Evolutionary conservation across 148 eudicot species (phyloP).

Genomic region (Rheum nobile): DNA sequence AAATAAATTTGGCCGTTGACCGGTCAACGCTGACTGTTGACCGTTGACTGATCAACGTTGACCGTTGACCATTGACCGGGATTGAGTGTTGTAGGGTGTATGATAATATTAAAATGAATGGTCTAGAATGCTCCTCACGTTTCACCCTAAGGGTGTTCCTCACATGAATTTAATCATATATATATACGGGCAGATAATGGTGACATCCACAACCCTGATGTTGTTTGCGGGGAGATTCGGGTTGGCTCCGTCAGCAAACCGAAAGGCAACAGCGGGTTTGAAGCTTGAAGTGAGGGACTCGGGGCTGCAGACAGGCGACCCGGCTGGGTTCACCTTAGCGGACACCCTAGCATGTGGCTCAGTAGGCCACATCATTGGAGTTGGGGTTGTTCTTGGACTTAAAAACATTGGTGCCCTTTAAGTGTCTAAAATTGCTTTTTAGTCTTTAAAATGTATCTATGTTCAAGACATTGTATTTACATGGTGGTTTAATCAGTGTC

Average conservation of each 20-base stretch:
- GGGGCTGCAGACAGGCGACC: constrained; percentile 93
- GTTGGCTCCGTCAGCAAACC: constrained; percentile 92
- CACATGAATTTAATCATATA: too few species aligned
- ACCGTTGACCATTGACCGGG: too few species aligned
- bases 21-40: too few species aligned
- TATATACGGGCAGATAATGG: constrained; percentile 59
- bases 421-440: neutral
- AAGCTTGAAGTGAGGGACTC: constrained; percentile 86
- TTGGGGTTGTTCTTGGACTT: constrained; percentile 97
- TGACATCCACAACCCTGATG: constrained; percentile 79
- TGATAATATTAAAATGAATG: too few species aligned
- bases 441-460: neutral
- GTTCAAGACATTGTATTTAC: neutral
- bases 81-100: too few species aligned
- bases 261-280: constrained; percentile 88
- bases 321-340: constrained; percentile 95
- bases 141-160: too few species aligned
- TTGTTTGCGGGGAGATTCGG: constrained; percentile 94
- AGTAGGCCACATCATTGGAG: constrained; percentile 95
- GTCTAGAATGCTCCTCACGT: too few species aligned
- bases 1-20: too few species aligned
- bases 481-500: neutral
- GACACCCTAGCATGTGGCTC: constrained; percentile 89
- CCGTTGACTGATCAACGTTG: too few species aligned
- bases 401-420: constrained; percentile 80